These are phyloP conservation scores for Phyllosticta capitalensis DNA, from an alignment of 2,329 filamentous ascomycete genomes.

Conservation along the genomic window DNA sequence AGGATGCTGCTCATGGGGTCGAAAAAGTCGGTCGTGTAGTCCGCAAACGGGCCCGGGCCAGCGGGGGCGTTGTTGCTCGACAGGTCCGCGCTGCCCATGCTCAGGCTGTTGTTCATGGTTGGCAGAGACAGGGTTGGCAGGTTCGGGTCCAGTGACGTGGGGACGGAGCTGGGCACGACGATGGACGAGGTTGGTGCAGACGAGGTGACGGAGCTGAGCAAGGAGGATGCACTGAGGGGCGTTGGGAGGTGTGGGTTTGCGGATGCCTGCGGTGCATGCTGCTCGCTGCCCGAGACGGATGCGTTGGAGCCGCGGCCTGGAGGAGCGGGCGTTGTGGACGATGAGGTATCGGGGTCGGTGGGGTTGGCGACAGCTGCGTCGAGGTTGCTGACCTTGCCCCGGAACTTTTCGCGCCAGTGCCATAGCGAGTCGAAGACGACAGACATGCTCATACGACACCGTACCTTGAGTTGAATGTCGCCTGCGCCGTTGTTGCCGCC, in stretches of 20 bases:
- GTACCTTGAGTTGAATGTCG: constrained; percentile 64
- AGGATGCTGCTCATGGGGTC: constrained; percentile 11
- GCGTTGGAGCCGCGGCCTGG: neutral
- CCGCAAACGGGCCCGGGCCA: constrained; percentile 1
- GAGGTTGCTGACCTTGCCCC: constrained; percentile 33
- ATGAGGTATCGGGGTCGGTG: constrained; percentile 68
- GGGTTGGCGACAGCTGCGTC: constrained; percentile 68
- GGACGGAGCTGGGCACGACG: neutral
- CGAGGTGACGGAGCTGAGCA: neutral
- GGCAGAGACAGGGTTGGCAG: constrained; percentile 7
- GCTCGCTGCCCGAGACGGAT: neutral
- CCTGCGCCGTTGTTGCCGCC: constrained; percentile 49
- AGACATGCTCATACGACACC: constrained; percentile 76
- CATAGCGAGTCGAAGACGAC: constrained; percentile 77
- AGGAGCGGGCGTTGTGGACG: constrained; percentile 51
- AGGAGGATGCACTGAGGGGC: neutral
- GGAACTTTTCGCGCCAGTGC: constrained; percentile 62
- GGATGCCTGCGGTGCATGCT: neutral
- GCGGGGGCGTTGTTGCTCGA: neutral
- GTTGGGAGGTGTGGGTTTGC: neutral
- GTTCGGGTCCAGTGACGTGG: constrained; percentile 5
- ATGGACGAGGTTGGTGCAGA: neutral
- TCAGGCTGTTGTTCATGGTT: constrained; percentile 9
- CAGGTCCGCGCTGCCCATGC: neutral
- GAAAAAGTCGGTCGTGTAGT: constrained; percentile 12